Base-by-base conservation (phyloP, 768 basidiomycete species). In the Nidula microcarpa region DNA sequence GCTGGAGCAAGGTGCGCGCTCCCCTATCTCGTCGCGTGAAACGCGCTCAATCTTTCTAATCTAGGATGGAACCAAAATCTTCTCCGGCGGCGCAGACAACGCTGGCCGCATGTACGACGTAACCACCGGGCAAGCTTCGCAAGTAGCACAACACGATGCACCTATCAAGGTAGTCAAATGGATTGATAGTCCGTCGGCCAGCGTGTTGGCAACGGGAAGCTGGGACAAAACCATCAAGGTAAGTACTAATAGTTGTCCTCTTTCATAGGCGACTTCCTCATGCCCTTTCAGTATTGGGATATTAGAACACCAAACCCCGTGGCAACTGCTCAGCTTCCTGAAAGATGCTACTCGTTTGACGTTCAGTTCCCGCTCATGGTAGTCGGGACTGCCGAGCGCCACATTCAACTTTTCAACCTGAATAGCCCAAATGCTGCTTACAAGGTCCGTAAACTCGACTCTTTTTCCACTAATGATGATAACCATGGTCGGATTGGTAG, bases 151-250 rank as follows among this genome's bases (percentile, higher is more conserved):
- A 55, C 94, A 98, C 57, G 94, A 97, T 66, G 91, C 86, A 45
- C 91, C 91, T 9, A 84, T 96, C 62, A 91, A 86, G 67, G 85
- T 82, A 53, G 86, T 93, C 37, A 79, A 84, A 51, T 94, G 88
- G 84, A 76, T 93, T 50, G 89, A 94, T 56, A 80, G 86, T 5
- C 85, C 84, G 17, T 81, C 80, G 56, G 80, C 81, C 35, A 83
- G 90, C 11, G 84, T 95, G 56, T 75, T 95, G 16, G 91, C 87
- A 10, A 98, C 96, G 1, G 97, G 94, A 8, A 94, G 93, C 50
- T 99, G 97, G 97, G 96, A 99, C 69, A 96, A 96, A 72, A 96
- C 92, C 1, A 71, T 98, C 65, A 96, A 94, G 79, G 95, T 94
- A 58, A 52, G 72, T 63, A 2, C 55, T 57, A 23, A 55, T 36